Conservation (phyloP, 2,329 filamentous ascomycete species). For the Xylaria arbuscula region DNA sequence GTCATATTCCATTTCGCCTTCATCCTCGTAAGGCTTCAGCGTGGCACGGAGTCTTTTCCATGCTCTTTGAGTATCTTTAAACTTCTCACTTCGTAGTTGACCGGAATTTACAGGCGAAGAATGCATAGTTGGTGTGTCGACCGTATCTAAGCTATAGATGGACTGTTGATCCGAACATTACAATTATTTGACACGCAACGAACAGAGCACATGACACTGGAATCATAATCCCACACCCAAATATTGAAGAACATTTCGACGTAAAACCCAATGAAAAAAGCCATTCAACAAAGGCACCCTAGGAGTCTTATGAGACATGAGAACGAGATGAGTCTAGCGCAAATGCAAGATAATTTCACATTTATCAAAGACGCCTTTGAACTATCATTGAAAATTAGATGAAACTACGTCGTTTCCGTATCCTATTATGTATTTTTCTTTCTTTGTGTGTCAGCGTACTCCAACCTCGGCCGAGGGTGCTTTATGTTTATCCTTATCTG, state of each 20-base stretch:
- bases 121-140: neutral
- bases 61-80: constrained; percentile 10
- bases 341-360: neutral
- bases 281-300: neutral
- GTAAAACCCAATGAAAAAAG: neutral
- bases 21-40: neutral
- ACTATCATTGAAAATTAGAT: neutral
- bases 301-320: constrained; percentile 1
- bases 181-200: neutral
- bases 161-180: neutral
- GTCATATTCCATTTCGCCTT: constrained; percentile 11
- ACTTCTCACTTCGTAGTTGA: neutral
- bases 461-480: neutral
- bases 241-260: neutral
- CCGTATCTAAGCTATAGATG: neutral
- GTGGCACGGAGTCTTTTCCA: constrained; percentile 19
- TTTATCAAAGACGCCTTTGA: constrained; percentile 22
- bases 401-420: constrained; percentile 25
- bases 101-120: neutral
- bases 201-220: neutral
- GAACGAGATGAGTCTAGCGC: constrained; percentile 8
- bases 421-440: neutral
- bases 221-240: neutral
- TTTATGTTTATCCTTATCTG: neutral
- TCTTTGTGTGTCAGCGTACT: constrained; percentile 1